phyloP scores from a whole-genome alignment of 768 basidiomycete species.

The Ramaria sp. region DNA sequence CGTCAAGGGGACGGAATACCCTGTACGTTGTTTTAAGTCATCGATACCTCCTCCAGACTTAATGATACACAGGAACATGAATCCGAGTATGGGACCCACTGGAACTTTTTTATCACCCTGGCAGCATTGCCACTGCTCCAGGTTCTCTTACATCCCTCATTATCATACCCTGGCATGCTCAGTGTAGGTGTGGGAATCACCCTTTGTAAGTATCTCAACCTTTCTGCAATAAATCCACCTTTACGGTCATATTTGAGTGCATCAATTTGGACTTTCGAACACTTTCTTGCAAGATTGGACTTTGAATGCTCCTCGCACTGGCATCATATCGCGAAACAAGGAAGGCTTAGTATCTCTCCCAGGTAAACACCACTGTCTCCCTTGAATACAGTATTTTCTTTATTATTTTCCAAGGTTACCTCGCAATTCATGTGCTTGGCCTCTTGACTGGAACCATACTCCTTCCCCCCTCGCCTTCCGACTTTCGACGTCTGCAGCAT shows the following conservation, averaged over 20 bases:
- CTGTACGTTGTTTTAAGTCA: constrained; percentile 38
- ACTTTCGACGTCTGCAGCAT: constrained; percentile 48
- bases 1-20: constrained; percentile 92
- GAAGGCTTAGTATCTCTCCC: constrained; percentile 80
- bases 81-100: constrained; percentile 92
- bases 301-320: constrained; percentile 49
- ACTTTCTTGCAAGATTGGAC: constrained; percentile 53
- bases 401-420: constrained; percentile 49
- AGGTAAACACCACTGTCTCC: constrained; percentile 28
- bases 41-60: not conserved
- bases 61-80: constrained; percentile 66
- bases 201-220: constrained; percentile 31
- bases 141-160: constrained; percentile 55
- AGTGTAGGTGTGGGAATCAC: constrained; percentile 53
- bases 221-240: not conserved
- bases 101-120: constrained; percentile 98
- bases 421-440: constrained; percentile 83
- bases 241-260: constrained; percentile 33
- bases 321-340: constrained; percentile 72
- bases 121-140: constrained; percentile 70
- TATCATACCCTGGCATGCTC: constrained; percentile 46
- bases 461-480: constrained; percentile 68
- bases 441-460: constrained; percentile 71
- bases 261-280: constrained; percentile 54
- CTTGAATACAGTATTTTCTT: not conserved